Percentiles rank a stretch among this genome's conserved stretches.
These are phyloP conservation scores for Apiotrichum sp. DNA, from an alignment of 1,284 basidiomycete species.

Conservation along the genomic window DNA sequence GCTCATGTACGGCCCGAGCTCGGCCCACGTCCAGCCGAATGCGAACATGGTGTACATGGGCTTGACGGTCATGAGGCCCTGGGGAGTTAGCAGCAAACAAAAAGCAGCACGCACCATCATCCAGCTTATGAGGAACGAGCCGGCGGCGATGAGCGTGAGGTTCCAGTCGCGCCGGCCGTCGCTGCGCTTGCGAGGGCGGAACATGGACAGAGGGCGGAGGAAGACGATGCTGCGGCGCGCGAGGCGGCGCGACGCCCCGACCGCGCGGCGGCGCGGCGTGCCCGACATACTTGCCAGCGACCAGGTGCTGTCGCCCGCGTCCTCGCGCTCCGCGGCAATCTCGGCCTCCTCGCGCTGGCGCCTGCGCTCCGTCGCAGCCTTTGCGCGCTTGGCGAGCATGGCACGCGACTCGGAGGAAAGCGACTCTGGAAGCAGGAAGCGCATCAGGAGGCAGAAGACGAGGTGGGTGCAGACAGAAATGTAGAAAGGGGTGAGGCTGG, in stretches of 20 bases:
- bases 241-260: slow-evolving; percentile 27
- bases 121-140: slow-evolving; percentile 51
- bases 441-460: slow-evolving; percentile 53
- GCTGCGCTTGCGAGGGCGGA: slow-evolving; percentile 53
- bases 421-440: slow-evolving; percentile 69
- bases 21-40: slow-evolving; percentile 67
- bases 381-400: slow-evolving; percentile 31
- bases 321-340: slow-evolving; percentile 43
- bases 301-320: slow-evolving; percentile 14
- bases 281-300: slow-evolving; percentile 9
- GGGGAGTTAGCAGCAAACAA: background rate
- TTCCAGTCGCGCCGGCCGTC: slow-evolving; percentile 58
- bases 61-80: slow-evolving; percentile 62
- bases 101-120: slow-evolving; percentile 54
- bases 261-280: slow-evolving; percentile 6
- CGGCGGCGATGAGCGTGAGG: slow-evolving; percentile 53
- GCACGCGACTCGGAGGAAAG: slow-evolving; percentile 48
- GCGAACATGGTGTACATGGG: slow-evolving; percentile 62
- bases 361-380: slow-evolving; percentile 39
- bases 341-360: slow-evolving; percentile 23
- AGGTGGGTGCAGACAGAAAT: slow-evolving; percentile 49
- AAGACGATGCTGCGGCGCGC: slow-evolving; percentile 52
- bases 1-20: slow-evolving; percentile 74
- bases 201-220: slow-evolving; percentile 60
- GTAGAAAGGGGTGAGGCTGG: slow-evolving; percentile 67